Evolutionary conservation across 75 land plant species (phyloP).

Genomic region (Sequoia sempervirens): DNA sequence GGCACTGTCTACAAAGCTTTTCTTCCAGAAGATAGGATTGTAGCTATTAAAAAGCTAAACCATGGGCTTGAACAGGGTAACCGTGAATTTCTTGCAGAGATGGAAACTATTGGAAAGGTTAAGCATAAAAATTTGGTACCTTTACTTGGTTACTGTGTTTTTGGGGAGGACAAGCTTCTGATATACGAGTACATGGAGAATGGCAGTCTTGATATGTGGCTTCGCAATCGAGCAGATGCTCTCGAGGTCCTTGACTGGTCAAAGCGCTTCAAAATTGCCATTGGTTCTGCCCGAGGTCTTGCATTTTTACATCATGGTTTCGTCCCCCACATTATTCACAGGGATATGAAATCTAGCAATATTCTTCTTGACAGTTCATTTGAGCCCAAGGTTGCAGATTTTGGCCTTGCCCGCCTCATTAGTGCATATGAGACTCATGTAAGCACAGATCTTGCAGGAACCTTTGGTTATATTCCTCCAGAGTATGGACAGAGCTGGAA

Average conservation of each 20-base stretch:
- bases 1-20: constrained; percentile 59
- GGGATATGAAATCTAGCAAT: constrained; percentile 80
- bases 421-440: constrained; percentile 76
- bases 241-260: constrained; percentile 51
- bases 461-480: constrained; percentile 69
- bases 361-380: constrained; percentile 52
- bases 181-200: constrained; percentile 68
- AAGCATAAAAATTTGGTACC: constrained; percentile 63
- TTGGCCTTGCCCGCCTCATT: constrained; percentile 65
- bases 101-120: constrained; percentile 74
- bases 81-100: constrained; percentile 66
- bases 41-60: constrained; percentile 56
- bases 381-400: constrained; percentile 66
- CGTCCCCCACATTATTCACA: constrained; percentile 63
- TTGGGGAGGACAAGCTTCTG: constrained; percentile 57
- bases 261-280: constrained; percentile 41
- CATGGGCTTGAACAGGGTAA: constrained; percentile 39
- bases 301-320: constrained; percentile 69
- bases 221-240: constrained; percentile 46
- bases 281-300: constrained; percentile 55
- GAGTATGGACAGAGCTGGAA: constrained; percentile 56
- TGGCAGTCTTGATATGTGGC: constrained; percentile 60
- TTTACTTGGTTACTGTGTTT: constrained; percentile 58
- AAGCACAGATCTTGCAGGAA: constrained; percentile 69
- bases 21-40: constrained; percentile 37